A percentile compares a stretch with the other conserved stretches of the same genome.
These are phyloP conservation scores for Debaryomyces prosopidis DNA, from an alignment of 805 yeast genomes.

Conservation along the genomic window DNA sequence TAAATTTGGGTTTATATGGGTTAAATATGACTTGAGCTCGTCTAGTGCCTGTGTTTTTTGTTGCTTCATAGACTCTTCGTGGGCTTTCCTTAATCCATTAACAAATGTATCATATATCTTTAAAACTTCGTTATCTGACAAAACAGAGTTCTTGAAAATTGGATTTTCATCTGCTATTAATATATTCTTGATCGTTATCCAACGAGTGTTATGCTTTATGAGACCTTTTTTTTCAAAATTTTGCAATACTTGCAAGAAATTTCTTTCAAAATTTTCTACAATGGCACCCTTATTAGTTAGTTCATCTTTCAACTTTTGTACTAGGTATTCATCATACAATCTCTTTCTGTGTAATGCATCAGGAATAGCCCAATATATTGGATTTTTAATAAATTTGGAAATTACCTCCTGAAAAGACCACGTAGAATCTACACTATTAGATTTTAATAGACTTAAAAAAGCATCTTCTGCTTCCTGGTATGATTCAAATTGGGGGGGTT, in stretches of 20 bases:
- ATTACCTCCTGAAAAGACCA: conserved; percentile 76
- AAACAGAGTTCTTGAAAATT: conserved; percentile 58
- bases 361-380: conserved; percentile 65
- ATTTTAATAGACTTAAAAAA: conserved; percentile 55
- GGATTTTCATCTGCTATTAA: conserved; percentile 63
- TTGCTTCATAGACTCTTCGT: conserved; percentile 19
- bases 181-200: conserved; percentile 55
- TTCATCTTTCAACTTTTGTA: conserved; percentile 44
- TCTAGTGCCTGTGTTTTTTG: conserved; percentile 48
- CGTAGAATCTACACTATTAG: conserved; percentile 61
- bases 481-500: conserved; percentile 18
- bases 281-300: conserved; percentile 52
- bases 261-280: conserved; percentile 53
- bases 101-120: conserved; percentile 56
- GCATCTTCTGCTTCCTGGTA: conserved; percentile 40
- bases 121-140: conserved; percentile 57
- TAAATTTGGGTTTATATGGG: conserved; percentile 29
- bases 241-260: conserved; percentile 50
- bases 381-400: conserved; percentile 54
- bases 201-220: conserved; percentile 59
- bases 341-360: conserved; percentile 62
- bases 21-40: conserved; percentile 55
- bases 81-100: conserved; percentile 33
- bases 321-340: conserved; percentile 64
- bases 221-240: conserved; percentile 29